Evolutionary conservation across 768 basidiomycete species (phyloP).

Genomic region (Multifurca ochricompacta): DNA sequence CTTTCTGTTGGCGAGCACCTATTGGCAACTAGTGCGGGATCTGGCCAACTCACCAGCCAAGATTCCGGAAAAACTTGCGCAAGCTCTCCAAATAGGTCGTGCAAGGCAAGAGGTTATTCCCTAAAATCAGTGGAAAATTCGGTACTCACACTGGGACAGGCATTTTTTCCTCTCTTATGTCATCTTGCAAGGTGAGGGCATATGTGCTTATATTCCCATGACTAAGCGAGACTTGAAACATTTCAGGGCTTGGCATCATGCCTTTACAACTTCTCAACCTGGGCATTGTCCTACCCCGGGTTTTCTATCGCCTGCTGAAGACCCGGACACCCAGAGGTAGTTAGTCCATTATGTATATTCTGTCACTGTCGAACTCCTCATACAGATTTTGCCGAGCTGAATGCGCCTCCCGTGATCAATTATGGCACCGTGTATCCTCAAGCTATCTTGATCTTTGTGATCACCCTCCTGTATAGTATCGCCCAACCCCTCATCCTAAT

Average conservation of each 20-base stretch:
- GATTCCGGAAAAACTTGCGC: constrained; percentile 87
- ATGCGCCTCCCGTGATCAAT: constrained; percentile 97
- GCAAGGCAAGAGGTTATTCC: constrained; percentile 39
- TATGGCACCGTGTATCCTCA: constrained; percentile 97
- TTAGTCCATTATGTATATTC: background rate
- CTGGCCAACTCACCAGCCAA: constrained; percentile 90
- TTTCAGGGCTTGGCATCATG: constrained; percentile 81
- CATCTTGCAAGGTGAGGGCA: constrained; percentile 60
- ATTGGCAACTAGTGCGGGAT: constrained; percentile 86
- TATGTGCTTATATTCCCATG: background rate
- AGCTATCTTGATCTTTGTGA: constrained; percentile 90
- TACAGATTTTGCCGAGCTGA: constrained; percentile 89
- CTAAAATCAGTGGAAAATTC: constrained; percentile 10
- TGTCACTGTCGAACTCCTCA: constrained; percentile 4
- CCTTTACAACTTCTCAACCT: constrained; percentile 91
- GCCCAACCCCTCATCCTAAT: constrained; percentile 92
- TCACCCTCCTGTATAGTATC: constrained; percentile 92
- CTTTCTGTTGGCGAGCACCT: constrained; percentile 85
- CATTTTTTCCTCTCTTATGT: constrained; percentile 84
- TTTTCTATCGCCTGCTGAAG: constrained; percentile 64
- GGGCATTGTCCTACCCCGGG: constrained; percentile 76
- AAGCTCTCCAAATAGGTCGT: constrained; percentile 67
- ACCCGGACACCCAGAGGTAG: constrained; percentile 88
- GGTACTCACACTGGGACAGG: constrained; percentile 28
- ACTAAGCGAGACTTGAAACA: constrained; percentile 7